Percentiles rank a stretch among this genome's conserved stretches.
phyloP scores from a whole-genome alignment of 139 green algal species.

The Tetradesmus obliquus region DNA sequence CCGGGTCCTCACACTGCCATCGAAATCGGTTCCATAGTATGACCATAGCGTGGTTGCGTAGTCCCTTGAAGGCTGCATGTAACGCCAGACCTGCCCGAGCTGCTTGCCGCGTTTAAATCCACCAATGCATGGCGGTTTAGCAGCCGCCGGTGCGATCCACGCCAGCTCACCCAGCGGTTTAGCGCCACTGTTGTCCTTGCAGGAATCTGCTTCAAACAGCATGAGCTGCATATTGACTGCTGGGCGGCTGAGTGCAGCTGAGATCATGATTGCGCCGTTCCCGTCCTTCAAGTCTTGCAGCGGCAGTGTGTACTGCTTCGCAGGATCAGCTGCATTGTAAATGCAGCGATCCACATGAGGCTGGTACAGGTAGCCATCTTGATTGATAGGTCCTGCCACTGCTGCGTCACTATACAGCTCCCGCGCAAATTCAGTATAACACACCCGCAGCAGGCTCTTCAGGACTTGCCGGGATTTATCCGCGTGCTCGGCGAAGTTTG shows the following conservation, averaged over 20 bases:
- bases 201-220: not conserved
- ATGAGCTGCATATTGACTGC: slow-evolving; percentile 16
- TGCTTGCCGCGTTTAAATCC: not conserved
- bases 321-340: not conserved
- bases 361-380: slow-evolving; percentile 13
- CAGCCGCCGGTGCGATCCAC: not conserved
- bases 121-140: not conserved
- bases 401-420: not conserved
- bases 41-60: not conserved
- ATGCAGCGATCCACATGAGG: not conserved
- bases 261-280: not conserved
- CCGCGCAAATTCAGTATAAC: not conserved
- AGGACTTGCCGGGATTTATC: not conserved
- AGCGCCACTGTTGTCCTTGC: not conserved
- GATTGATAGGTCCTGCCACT: not conserved
- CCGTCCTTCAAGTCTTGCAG: not conserved
- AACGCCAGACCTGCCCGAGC: not conserved
- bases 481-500: not conserved
- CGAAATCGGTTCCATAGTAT: not conserved
- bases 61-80: slow-evolving; percentile 5
- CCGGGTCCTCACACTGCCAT: not conserved
- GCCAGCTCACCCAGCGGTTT: not conserved
- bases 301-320: not conserved
- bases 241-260: not conserved
- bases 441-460: not conserved